These are phyloP conservation scores for Gyrodon lividus DNA, from an alignment of 768 basidiomycete species.

Conservation along the genomic window DNA sequence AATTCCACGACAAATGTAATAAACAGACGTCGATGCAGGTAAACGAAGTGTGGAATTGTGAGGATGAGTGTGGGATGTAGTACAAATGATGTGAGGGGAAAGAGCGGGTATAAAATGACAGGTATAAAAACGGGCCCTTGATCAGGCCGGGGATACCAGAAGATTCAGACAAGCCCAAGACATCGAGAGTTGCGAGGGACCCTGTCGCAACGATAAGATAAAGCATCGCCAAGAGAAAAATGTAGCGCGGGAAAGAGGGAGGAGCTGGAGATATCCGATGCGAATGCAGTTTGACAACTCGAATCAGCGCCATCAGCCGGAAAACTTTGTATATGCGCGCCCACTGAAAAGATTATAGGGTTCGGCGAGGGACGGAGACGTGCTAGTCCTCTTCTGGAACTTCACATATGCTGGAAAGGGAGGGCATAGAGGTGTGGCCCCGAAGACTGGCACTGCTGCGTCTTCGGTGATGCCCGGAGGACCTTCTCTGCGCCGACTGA, in stretches of 20 bases:
- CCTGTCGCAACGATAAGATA: conserved; percentile 19
- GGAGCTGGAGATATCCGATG: neutral
- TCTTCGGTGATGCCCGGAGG: conserved; percentile 28
- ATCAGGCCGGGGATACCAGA: conserved; percentile 16
- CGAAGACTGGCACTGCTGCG: conserved; percentile 31
- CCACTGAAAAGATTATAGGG: neutral
- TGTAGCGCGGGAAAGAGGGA: neutral
- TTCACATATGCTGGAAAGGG: conserved; percentile 32
- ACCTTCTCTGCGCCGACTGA: conserved; percentile 14
- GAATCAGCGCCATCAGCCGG: neutral
- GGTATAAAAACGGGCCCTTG: conserved; percentile 23
- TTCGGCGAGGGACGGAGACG: neutral
- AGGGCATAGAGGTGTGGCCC: conserved; percentile 31
- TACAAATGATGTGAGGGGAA: conserved; percentile 26
- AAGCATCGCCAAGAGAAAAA: conserved; percentile 20
- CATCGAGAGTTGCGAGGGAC: conserved; percentile 13
- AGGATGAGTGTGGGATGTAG: conserved; percentile 21
- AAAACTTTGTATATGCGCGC: too few species aligned
- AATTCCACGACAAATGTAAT: conserved; percentile 6
- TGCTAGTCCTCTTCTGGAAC: conserved; percentile 33
- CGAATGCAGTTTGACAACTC: conserved; percentile 9
- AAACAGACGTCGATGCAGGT: conserved; percentile 19
- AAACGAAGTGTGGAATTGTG: conserved; percentile 11
- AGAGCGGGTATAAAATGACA: conserved; percentile 29
- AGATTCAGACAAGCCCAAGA: conserved; percentile 14